Base-by-base conservation (phyloP, 768 basidiomycete species). In the Cantharellus anzutake region DNA sequence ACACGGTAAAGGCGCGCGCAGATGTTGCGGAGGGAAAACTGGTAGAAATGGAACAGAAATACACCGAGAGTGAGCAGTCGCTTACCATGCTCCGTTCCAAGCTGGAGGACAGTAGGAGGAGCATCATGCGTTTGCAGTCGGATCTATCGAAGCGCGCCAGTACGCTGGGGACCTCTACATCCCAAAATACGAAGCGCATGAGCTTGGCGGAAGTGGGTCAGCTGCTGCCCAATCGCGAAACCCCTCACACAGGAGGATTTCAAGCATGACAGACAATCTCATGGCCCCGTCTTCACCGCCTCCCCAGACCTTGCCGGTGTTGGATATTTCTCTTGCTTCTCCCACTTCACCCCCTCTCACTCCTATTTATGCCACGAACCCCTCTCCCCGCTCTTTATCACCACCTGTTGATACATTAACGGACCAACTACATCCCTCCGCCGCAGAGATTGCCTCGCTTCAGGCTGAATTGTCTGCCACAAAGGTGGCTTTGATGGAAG, bases 81-180 rank as follows among this genome's bases (percentile, higher is more conserved):
- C 85, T 91, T 55, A 70, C 73, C 2, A 71, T 90, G 69, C 72
- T 91, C 56, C 78, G 88, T 41, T 75, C 79, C n/a, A 90, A 89
- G 68, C 85, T 90, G 2, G 87, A 90, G 65, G 87, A 90, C 70
- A 87, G 85, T 75, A 20, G 62, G 65, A 83, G 87, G 51, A 88
- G 86, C 35, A 74, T 91, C 57, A 91, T 91, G 88, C 79, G 85
- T 16, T 75, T 91, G 4, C 88, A 91, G 67, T 80, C 81, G 4
- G 86, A 91, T 69, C 20, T 29, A 29, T 84, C 73, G 41, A 56
- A 56, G 5, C 59, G 59, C 11, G 53, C 42, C 35, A 63, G 62
- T 41, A 29, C 37, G 39, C 3, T 40, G 38, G 5, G 37, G 51
- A 34, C 65, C 74, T 82, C 41, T 44, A 76, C 79, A 63, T 83